Base-by-base conservation (phyloP, 441 rosid species). In the Aleurites moluccanus region DNA sequence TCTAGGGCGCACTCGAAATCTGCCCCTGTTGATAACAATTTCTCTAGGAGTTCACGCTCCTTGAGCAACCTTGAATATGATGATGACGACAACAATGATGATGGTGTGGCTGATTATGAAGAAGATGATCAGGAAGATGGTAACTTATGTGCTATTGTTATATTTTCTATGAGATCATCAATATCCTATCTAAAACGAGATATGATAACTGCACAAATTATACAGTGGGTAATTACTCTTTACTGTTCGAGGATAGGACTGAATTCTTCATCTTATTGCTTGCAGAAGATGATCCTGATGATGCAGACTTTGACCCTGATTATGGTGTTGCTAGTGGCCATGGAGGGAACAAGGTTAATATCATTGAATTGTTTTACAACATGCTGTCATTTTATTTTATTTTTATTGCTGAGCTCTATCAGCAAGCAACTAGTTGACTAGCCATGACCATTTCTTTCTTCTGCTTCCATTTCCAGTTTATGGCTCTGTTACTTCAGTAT, bases 221-320 rank as follows among this genome's bases (percentile, higher is more conserved):
- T 53, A 45, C 20, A 60, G 14, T 70, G 40, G 61, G 71, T 78
- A 67, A n/a, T 64, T 78, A 65, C 72, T 61, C 64, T 66, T 69
- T 45, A 57, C 68, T 65, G 45, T 61, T 59, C 53, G 35, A 28
- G 55, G 28, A 57, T 77, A 61, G 27, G 73, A 74, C 71, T 81
- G 73, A 78, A 66, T 38, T 75, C 56, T 66, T 80, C 72, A 57
- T 85, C 68, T 83, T 80, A 64, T 79, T 86, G 30, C 67, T 73
- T 77, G 81, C 92, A 93, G 98, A 83, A 81, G 97, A 95, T 88
- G 99, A 95, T 85, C 98, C 97, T 66, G 93, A 91, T 80, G 99
- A 95, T 85, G 97, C 89, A 49, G 99, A 95, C 77, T 95, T 93
- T 80, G 97, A 91, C 83, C 99, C 98, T 69, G 87, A 90, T 75